Evolutionary conservation across 164 flowering plant species (phyloP).

Genomic region (Nymphaea thermarum): DNA sequence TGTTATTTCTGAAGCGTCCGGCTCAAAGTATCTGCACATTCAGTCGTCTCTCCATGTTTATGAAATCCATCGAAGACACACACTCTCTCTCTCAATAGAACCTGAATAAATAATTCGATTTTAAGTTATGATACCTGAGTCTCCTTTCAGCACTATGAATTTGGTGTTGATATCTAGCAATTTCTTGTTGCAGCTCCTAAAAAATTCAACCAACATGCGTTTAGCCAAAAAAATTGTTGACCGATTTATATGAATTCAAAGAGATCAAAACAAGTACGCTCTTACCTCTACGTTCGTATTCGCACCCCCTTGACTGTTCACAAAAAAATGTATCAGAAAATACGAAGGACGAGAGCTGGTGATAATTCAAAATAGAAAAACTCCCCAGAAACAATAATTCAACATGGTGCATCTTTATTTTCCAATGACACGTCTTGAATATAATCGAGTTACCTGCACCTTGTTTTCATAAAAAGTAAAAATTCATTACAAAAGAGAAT

Average conservation of each 20-base stretch:
- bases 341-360: not conserved
- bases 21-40: not conserved
- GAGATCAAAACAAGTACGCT: not conserved
- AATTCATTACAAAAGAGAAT: not conserved
- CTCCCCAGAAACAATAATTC: not conserved
- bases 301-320: not conserved
- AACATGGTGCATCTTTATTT: not conserved
- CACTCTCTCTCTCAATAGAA: not conserved
- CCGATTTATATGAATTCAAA: not conserved
- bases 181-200: conserved; percentile 3
- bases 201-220: not conserved
- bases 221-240: not conserved
- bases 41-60: not conserved
- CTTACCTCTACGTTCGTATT: conserved; percentile 1
- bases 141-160: conserved; percentile 1
- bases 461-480: not conserved
- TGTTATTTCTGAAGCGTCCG: not conserved
- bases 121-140: not conserved
- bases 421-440: not conserved
- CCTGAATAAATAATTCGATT: not conserved
- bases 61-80: not conserved
- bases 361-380: not conserved
- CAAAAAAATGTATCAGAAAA: not conserved
- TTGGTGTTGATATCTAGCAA: conserved; percentile 1
- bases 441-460: not conserved